These are phyloP conservation scores for Ustilago nuda DNA, from an alignment of 1,284 basidiomycete genomes.

Conservation along the genomic window DNA sequence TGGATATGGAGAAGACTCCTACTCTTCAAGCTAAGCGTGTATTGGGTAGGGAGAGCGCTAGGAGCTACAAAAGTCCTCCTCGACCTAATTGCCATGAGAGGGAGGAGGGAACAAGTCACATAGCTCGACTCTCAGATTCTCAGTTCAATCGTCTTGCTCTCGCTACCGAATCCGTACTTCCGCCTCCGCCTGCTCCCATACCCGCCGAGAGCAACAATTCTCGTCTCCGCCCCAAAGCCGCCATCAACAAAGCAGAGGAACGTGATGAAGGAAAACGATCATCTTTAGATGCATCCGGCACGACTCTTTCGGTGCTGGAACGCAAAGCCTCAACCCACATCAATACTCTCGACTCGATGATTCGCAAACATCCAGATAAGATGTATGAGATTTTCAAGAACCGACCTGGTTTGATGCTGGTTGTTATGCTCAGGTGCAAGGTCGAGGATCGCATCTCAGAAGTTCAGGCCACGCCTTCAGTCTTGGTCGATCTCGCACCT, in stretches of 20 bases:
- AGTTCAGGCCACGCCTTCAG: not conserved
- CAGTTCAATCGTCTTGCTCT: conserved; percentile 36
- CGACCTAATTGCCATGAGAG: not conserved
- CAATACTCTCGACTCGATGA: conserved; percentile 25
- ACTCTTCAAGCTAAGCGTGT: conserved; percentile 14
- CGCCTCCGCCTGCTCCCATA: conserved; percentile 11
- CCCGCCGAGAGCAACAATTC: conserved; percentile 5
- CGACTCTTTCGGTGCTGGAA: conserved; percentile 36
- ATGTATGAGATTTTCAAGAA: conserved; percentile 22
- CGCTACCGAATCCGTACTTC: conserved; percentile 6
- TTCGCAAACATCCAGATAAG: conserved; percentile 32
- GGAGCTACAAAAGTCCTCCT: not conserved
- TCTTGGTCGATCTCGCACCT: conserved; percentile 4
- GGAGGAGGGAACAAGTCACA: conserved; percentile 19
- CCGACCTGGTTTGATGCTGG: conserved; percentile 27
- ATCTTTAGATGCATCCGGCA: conserved; percentile 14
- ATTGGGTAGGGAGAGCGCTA: not conserved
- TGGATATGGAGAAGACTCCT: conserved; percentile 16
- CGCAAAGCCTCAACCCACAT: conserved; percentile 21
- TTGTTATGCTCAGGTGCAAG: conserved; percentile 27
- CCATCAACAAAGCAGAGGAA: not conserved
- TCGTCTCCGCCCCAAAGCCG: not conserved
- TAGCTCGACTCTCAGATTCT: conserved; percentile 28
- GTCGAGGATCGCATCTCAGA: conserved; percentile 26
- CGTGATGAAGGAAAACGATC: conserved; percentile 6